Evolutionary conservation across 306 rosid species (phyloP).

Genomic region (Sophora flavescens): DNA sequence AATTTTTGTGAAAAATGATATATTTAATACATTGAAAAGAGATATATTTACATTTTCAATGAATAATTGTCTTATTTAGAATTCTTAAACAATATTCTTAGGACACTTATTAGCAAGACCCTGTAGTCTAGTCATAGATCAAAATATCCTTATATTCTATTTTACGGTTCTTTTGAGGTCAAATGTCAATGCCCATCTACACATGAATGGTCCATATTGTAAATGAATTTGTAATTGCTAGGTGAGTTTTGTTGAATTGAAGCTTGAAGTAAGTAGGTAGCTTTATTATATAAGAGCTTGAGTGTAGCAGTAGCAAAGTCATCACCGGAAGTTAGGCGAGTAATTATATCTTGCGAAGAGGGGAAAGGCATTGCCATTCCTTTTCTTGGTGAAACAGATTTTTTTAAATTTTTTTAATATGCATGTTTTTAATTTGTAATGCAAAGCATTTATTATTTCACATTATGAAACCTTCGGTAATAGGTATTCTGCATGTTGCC

Average conservation of each 20-base stretch:
- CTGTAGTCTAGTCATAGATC: constrained; percentile 12
- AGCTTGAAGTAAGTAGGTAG: constrained; percentile 38
- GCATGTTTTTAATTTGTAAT: constrained; percentile 3
- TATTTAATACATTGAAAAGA: no score
- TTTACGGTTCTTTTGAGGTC: constrained; percentile 29
- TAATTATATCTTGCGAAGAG: constrained; percentile 36
- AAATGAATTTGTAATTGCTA: neutral
- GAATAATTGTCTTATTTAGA: no score
- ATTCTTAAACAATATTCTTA: no score
- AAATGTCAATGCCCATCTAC: constrained; percentile 19
- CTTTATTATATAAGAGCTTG: neutral
- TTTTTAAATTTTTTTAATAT: neutral
- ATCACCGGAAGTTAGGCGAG: constrained; percentile 27
- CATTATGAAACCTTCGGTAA: constrained; percentile 37
- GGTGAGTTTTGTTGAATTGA: constrained; percentile 17
- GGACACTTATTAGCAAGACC: no score
- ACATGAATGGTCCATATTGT: neutral
- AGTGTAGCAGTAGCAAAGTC: neutral
- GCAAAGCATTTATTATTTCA: constrained; percentile 3
- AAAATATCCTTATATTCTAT: neutral
- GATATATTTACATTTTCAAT: no score
- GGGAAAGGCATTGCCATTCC: neutral
- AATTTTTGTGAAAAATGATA: no score
- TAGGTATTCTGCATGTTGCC: constrained; percentile 34
- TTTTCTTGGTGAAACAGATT: neutral